Evolutionary conservation across 2,329 filamentous ascomycete species (phyloP), one percentile per base, ranked within the genome.

Genomic region (Phialemoniopsis sp.): DNA sequence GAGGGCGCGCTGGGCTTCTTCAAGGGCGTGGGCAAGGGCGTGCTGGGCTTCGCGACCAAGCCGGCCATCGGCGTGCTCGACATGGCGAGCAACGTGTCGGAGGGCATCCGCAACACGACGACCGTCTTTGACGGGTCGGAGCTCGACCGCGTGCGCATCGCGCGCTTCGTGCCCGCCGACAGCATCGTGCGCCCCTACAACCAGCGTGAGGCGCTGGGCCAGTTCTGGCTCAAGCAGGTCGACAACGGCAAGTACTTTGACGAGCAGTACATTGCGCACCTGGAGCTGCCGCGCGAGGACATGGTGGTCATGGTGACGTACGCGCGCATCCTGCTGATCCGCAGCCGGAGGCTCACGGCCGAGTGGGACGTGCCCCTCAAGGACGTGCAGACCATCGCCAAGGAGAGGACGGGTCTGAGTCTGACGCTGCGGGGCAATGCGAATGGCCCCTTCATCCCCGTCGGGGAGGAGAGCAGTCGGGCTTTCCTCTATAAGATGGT

Each of bases 231-330:
- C 48, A 98, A 98, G 73, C 95, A 95, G 43, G 82, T 95, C 10
- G 93, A 98, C 64, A 93, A 96, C 48, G 93, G 93, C 45, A 93
- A 90, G 61, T 97, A 91, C 72, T 98, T 98, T 76, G 85, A 95
- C 65, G 93, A 98, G 63, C 79, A 89, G 58, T 98, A 98, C 67
- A 93, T 98, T 60, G 94, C 90, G 5, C 94, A 98, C 58, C 73
- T 98, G 5, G 91, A 98, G 63, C 77, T 98, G 18, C 87, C 89
- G 10, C 81, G 83, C 44, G 88, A 93, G 59, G 90, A 94, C 58
- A 86, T 89, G 72, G 82, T 91, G 41, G 85, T 90, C 35, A 88
- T 97, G 79, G 76, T 98, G 44, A 96, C 87, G 9, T 93, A 87
- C 59, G 76, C 79, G 47, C 80, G 88, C 4, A 95, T 98, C 58